Conservation (phyloP, 768 basidiomycete species). For the Punctularia strigosozonata region DNA sequence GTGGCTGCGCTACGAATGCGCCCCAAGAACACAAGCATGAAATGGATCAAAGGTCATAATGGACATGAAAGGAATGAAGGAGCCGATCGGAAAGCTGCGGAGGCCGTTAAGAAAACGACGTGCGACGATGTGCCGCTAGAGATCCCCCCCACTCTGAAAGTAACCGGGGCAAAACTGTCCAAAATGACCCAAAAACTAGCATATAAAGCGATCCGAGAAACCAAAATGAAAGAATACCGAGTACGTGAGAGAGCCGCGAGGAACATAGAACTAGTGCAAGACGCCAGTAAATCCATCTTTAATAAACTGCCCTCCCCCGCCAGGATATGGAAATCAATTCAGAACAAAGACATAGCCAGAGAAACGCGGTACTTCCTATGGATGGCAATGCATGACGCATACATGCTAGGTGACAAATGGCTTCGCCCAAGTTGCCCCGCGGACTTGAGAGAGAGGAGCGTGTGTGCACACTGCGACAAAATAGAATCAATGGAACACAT, state of each 20-base stretch:
- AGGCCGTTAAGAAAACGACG: not conserved
- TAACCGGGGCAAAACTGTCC: not conserved
- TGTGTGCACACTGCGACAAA: constrained; percentile 7
- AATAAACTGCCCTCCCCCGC: too few relatives aligned
- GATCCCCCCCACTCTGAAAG: not conserved
- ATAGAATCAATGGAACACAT: constrained; percentile 13
- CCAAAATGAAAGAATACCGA: not conserved
- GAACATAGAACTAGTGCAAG: too few relatives aligned
- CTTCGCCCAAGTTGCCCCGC: not conserved
- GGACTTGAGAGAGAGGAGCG: constrained; percentile 2
- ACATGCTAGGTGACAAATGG: constrained; percentile 11
- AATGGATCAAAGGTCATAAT: not conserved
- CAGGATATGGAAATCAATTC: constrained; percentile 5
- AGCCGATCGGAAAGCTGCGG: not conserved
- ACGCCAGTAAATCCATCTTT: too few relatives aligned
- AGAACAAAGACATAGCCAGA: constrained; percentile 4
- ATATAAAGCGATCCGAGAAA: not conserved
- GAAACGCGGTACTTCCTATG: constrained; percentile 9
- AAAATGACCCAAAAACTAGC: not conserved
- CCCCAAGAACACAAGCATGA: not conserved
- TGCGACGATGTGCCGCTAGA: not conserved
- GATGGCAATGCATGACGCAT: constrained; percentile 11
- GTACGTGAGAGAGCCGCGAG: not conserved
- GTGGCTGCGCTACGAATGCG: not conserved
- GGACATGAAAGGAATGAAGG: not conserved